phyloP scores from a whole-genome alignment of 2,329 filamentous ascomycete genomes.

The Septoria petroselini region DNA sequence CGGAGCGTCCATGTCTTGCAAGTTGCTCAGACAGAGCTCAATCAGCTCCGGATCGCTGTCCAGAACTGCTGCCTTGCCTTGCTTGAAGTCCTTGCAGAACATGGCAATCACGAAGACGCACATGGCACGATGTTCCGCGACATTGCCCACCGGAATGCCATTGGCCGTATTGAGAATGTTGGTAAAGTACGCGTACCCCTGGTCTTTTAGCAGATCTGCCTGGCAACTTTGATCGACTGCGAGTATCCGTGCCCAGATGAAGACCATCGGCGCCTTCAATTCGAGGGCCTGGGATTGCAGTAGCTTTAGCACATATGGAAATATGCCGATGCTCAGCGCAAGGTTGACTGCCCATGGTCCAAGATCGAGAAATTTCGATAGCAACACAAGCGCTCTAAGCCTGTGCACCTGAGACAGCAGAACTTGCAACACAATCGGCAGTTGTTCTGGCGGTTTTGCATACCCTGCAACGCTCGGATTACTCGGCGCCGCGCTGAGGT shows the following conservation, averaged over 20 bases:
- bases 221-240: constrained; percentile 94
- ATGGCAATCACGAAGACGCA: constrained; percentile 96
- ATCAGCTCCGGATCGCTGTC: constrained; percentile 85
- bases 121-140: constrained; percentile 96
- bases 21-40: constrained; percentile 77
- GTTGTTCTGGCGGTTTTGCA: constrained; percentile 70
- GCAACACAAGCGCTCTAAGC: constrained; percentile 81
- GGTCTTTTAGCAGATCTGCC: constrained; percentile 90
- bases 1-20: constrained; percentile 82
- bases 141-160: constrained; percentile 77
- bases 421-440: constrained; percentile 94
- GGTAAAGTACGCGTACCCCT: constrained; percentile 95
- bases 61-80: constrained; percentile 87
- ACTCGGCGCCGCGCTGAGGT: constrained; percentile 87
- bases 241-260: constrained; percentile 95
- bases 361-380: constrained; percentile 90
- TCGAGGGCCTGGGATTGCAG: constrained; percentile 92
- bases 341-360: constrained; percentile 99
- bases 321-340: constrained; percentile 94
- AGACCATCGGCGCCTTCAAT: constrained; percentile 97
- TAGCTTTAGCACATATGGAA: constrained; percentile 96
- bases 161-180: constrained; percentile 75
- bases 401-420: constrained; percentile 93
- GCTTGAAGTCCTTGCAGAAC: constrained; percentile 91
- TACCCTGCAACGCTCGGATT: constrained; percentile 75